Conservation (phyloP, 2,329 filamentous ascomycete genomes). For the Zalaria obscura region DNA sequence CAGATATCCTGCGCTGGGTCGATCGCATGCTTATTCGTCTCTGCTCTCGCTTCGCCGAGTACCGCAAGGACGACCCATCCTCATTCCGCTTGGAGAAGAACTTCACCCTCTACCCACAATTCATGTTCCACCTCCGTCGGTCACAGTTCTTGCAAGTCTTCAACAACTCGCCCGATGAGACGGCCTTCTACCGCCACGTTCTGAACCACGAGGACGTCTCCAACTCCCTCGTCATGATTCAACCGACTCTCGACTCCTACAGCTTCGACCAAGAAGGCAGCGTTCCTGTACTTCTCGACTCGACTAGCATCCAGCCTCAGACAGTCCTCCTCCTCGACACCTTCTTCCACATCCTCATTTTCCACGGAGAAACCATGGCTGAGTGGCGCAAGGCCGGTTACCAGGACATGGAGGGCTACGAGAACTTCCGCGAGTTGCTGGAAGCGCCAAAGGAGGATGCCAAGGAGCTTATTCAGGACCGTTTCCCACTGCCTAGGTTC, state of each 20-base stretch:
- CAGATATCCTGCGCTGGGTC: conserved; percentile 96
- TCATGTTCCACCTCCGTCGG: conserved; percentile 97
- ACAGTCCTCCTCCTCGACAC: conserved; percentile 92
- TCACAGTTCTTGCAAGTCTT: conserved; percentile 98
- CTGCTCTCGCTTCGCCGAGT: conserved; percentile 93
- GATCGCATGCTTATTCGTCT: conserved; percentile 96
- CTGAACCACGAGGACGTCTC: conserved; percentile 94
- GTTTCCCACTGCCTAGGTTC: conserved; percentile 95
- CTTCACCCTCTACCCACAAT: conserved; percentile 96
- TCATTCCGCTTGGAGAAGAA: conserved; percentile 98
- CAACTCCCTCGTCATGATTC: conserved; percentile 97
- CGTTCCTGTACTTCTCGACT: conserved; percentile 87
- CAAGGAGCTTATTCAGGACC: conserved; percentile 88
- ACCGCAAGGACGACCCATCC: conserved; percentile 92
- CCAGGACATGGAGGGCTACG: conserved; percentile 94
- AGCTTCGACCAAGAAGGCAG: conserved; percentile 91
- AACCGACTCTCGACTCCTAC: conserved; percentile 93
- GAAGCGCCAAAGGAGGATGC: conserved; percentile 95
- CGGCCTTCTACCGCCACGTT: conserved; percentile 95
- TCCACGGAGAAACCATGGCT: conserved; percentile 94
- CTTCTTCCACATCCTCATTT: conserved; percentile 99
- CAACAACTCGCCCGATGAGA: conserved; percentile 98
- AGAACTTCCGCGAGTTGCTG: conserved; percentile 79
- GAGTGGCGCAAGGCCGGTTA: conserved; percentile 98
- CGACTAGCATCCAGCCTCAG: conserved; percentile 85